A percentile compares a stretch with the other conserved stretches of the same genome.
Conservation (phyloP, 176 grass and related monocot genomes). For the Rhynchospora breviuscula region DNA sequence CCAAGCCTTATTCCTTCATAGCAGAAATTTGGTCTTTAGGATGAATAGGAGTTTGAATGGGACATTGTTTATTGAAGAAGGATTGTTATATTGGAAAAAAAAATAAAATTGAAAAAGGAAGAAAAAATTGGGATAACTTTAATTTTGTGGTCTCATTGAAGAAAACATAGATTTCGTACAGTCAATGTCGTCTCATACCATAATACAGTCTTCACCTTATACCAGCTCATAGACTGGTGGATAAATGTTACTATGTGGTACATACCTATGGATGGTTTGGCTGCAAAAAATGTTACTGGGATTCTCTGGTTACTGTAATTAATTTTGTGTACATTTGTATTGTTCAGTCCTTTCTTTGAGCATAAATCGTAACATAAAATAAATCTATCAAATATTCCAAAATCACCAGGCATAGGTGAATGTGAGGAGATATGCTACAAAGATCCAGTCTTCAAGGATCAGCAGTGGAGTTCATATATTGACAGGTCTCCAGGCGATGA, state of each 20-base stretch:
- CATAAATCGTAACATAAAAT: neutral
- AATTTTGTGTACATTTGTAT: neutral
- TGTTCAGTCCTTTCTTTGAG: neutral
- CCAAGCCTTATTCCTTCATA: neutral
- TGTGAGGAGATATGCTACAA: conserved; percentile 94
- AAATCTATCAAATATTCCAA: neutral
- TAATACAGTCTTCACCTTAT: neutral
- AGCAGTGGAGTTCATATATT: conserved; percentile 78
- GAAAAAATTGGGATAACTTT: neutral
- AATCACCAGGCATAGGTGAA: conserved; percentile 58
- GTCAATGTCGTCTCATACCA: neutral
- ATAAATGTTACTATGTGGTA: neutral
- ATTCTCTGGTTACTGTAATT: neutral
- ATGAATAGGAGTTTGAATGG: neutral
- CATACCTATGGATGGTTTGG: neutral
- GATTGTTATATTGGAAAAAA: neutral
- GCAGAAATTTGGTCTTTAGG: neutral
- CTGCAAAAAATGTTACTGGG: neutral
- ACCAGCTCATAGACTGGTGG: neutral
- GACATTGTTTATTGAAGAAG: neutral
- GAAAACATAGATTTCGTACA: neutral
- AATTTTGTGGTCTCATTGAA: neutral
- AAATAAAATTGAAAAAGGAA: neutral
- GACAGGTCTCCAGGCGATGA: conserved; percentile 83
- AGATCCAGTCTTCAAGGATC: conserved; percentile 82